Conservation (phyloP, 768 basidiomycete genomes). For the Suillus bovinus region DNA sequence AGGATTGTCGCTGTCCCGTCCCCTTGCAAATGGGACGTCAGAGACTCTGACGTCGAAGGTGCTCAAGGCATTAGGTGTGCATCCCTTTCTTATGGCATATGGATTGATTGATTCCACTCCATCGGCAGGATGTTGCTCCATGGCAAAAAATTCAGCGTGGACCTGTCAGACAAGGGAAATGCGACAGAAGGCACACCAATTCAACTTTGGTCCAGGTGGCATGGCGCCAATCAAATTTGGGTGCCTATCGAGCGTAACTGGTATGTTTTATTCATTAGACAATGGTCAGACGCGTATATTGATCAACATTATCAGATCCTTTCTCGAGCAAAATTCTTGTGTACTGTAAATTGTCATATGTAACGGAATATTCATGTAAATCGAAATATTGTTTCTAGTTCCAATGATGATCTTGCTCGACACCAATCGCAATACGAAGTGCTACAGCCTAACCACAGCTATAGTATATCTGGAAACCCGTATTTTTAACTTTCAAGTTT, state of each 20-base stretch:
- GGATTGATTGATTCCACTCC: no score
- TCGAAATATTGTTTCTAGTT: no score
- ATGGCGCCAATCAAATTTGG: constrained; percentile 57
- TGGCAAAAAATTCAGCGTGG: constrained; percentile 43
- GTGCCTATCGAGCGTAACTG: constrained; percentile 25
- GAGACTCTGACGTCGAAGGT: constrained; percentile 41
- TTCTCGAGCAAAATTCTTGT: neutral
- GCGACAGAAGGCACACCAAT: constrained; percentile 45
- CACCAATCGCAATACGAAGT: no score
- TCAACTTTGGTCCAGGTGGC: constrained; percentile 50
- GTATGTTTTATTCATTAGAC: neutral
- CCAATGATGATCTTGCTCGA: neutral
- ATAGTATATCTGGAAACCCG: no score
- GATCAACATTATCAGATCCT: neutral
- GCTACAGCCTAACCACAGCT: no score
- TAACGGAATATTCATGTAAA: neutral
- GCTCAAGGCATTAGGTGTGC: constrained; percentile 16
- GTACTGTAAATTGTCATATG: neutral
- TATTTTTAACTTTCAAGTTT: no score
- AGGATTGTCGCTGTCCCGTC: constrained; percentile 38
- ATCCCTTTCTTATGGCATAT: no score
- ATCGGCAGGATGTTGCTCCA: constrained; percentile 45
- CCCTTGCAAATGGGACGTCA: constrained; percentile 51
- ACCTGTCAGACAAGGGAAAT: constrained; percentile 49
- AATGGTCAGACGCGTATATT: no score